phyloP scores from a whole-genome alignment of 805 yeast genomes.

The Candida morakotiae region DNA sequence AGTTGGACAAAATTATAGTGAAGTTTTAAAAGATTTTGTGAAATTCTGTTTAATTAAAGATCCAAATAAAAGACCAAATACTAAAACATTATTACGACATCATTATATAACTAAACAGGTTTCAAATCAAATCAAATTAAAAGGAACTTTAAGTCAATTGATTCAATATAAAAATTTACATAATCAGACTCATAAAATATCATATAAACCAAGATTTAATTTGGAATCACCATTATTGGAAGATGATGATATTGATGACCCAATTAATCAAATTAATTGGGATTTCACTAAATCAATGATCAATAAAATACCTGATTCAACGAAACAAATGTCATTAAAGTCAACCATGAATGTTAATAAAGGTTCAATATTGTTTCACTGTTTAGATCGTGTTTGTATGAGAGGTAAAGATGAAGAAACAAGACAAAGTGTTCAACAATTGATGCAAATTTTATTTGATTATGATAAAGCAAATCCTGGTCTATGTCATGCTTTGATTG shows the following conservation, averaged over 20 bases:
- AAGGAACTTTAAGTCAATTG: slow-evolving; percentile 2
- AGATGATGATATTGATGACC: slow-evolving; percentile 11
- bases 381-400: slow-evolving; percentile 43
- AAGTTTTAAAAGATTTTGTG: slow-evolving; percentile 62
- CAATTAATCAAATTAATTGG: slow-evolving; percentile 3
- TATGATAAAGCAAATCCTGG: slow-evolving; percentile 60
- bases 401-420: slow-evolving; percentile 54
- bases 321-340: not conserved
- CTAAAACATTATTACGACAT: slow-evolving; percentile 49
- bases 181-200: slow-evolving; percentile 16
- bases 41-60: slow-evolving; percentile 62
- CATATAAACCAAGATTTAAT: slow-evolving; percentile 23
- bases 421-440: slow-evolving; percentile 37
- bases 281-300: slow-evolving; percentile 1
- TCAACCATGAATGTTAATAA: not conserved
- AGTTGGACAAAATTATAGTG: slow-evolving; percentile 40
- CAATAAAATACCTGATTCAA: too few relatives aligned
- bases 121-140: slow-evolving; percentile 6
- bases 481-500: slow-evolving; percentile 59
- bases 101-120: slow-evolving; percentile 41
- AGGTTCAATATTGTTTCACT: slow-evolving; percentile 40
- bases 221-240: slow-evolving; percentile 2
- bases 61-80: slow-evolving; percentile 63
- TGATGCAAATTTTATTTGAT: slow-evolving; percentile 37
- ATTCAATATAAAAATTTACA: slow-evolving; percentile 4